Base-by-base conservation (phyloP, 176 grass and related monocot genomes). In the Rhynchospora pubera region DNA sequence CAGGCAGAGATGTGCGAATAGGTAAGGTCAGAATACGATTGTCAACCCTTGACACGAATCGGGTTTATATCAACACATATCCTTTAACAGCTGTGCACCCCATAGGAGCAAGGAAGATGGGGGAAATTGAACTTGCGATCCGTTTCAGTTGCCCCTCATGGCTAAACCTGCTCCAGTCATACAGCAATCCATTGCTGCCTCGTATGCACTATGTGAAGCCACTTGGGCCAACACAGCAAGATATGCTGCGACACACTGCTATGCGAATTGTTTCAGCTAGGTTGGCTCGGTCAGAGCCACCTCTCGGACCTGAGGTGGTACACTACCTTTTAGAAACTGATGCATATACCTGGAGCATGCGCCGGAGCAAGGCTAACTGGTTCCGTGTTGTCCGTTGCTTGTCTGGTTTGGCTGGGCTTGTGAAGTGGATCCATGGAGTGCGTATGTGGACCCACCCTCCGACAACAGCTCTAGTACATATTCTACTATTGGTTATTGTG, bases 191-290 rank as follows among this genome's bases (percentile, higher is more conserved):
- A 9, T 88, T 99, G 82, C 85, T 99, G 13, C 96, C 96, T 0
- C 90, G 92, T 10, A 99, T 99, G 96, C 96, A 99, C 89, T 95
- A 99, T 87, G 89, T 99, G 11, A 87, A 90, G 65, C 92, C 96
- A 22, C 85, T 99, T 7, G 89, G 87, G 0, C 79, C 92, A 0
- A 85, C 91, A 50, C 96, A 95, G 89, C 96, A 99, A 87, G 96
- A 99, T 89, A 89, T 94, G 79, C 89, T 99, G 2, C 87, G 96
- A 9, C 92, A 95, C 79, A 99, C 96, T 42, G 96, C 96, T 13
- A 99, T 99, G 96, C 92, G 91, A 65, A 89, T 89, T 34, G 96
- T 99, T 43, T 94, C 96, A 2, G 83, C 59, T 2, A 89, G 96
- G 65, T 87, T 95, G 72, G 89, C 92, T 9, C 86, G 96, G 44